phyloP scores from a whole-genome alignment of 2,329 filamentous ascomycete species.

The Arthrobotrys sinensis region DNA sequence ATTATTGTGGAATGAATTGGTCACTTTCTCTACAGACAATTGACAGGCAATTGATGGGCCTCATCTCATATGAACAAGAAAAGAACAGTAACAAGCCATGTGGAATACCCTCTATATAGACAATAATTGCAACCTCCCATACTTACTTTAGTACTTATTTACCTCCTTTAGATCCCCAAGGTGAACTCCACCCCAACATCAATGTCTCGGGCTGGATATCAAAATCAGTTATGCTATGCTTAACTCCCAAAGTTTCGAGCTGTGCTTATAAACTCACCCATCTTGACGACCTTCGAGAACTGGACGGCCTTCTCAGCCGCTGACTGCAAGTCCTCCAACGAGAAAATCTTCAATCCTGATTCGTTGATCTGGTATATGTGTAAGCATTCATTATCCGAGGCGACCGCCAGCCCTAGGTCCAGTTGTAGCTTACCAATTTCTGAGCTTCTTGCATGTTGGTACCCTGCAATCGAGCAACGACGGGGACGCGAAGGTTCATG shows the following conservation, averaged over 20 bases:
- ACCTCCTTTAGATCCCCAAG: slow-evolving; percentile 83
- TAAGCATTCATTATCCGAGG: slow-evolving; percentile 22
- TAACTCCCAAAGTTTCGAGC: not conserved
- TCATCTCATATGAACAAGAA: slow-evolving; percentile 14
- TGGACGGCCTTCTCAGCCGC: slow-evolving; percentile 98
- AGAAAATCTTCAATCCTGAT: slow-evolving; percentile 99
- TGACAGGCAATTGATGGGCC: slow-evolving; percentile 10
- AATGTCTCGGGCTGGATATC: slow-evolving; percentile 83
- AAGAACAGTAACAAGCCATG: slow-evolving; percentile 17
- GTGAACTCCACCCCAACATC: slow-evolving; percentile 97
- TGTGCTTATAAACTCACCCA: slow-evolving; percentile 76
- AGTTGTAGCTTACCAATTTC: slow-evolving; percentile 75
- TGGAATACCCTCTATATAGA: slow-evolving; percentile 32
- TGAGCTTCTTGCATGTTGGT: slow-evolving; percentile 98
- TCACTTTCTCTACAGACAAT: slow-evolving; percentile 7
- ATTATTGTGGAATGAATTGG: slow-evolving; percentile 8
- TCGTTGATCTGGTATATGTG: slow-evolving; percentile 80
- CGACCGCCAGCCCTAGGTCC: not conserved
- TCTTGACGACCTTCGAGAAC: slow-evolving; percentile 99
- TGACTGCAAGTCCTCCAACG: slow-evolving; percentile 96
- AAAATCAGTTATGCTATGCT: slow-evolving; percentile 61
- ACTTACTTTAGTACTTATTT: slow-evolving; percentile 1
- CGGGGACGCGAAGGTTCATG: slow-evolving; percentile 96
- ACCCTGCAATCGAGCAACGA: slow-evolving; percentile 96
- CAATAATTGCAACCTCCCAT: slow-evolving; percentile 22